These are phyloP conservation scores for Ulota crispa DNA, from an alignment of 225 moss, liverwort and hornwort genomes.

Conservation along the genomic window DNA sequence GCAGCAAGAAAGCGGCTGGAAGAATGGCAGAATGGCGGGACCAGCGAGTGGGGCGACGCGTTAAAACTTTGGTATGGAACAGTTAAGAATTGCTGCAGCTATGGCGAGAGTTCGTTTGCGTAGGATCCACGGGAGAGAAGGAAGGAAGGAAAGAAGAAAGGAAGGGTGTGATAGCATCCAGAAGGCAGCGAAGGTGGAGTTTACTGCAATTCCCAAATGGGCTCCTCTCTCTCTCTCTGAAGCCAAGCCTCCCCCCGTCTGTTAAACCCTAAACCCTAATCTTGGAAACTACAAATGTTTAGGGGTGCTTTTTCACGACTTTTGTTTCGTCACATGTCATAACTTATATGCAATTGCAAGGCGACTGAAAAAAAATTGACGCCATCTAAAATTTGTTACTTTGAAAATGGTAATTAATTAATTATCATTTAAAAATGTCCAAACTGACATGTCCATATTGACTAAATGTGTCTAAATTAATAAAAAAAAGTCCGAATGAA, in stretches of 20 bases:
- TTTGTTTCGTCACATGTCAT: too few relatives aligned
- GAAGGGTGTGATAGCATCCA: conserved; percentile 16
- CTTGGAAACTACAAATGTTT: background rate
- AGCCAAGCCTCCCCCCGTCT: background rate
- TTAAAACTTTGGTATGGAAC: background rate
- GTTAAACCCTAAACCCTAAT: conserved; percentile 36
- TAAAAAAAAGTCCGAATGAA: too few relatives aligned
- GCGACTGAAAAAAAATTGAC: too few relatives aligned
- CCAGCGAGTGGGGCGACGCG: background rate
- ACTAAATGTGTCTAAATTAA: too few relatives aligned
- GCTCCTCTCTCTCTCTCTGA: background rate
- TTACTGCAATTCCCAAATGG: background rate
- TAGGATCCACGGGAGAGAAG: rapidly evolving
- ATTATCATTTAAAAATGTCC: too few relatives aligned
- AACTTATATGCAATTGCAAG: too few relatives aligned
- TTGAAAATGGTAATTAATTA: background rate
- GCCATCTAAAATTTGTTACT: too few relatives aligned
- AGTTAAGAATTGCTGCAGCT: background rate
- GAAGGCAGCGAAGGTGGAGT: background rate
- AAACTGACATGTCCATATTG: too few relatives aligned
- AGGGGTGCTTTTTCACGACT: too few relatives aligned
- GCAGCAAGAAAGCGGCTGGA: background rate
- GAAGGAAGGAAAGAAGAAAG: background rate
- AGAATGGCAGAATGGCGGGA: too few relatives aligned
- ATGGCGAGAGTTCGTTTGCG: background rate